Evolutionary conservation across 495 filamentous ascomycete genomes (phyloP).

Genomic region (Hypoxylon crocopeplum): DNA sequence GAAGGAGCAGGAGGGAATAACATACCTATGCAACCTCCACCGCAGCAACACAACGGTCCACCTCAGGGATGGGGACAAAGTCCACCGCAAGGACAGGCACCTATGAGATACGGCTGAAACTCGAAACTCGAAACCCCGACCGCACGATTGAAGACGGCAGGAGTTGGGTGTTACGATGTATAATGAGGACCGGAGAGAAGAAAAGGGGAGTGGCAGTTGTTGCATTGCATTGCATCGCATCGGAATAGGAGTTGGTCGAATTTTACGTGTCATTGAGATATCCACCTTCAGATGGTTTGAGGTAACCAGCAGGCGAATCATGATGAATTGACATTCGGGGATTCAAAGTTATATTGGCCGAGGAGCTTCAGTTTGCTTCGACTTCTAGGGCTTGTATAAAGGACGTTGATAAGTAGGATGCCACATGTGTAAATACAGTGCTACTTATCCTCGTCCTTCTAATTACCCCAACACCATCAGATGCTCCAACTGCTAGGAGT

Average conservation of each 20-base stretch:
- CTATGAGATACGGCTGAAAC: slow-evolving; percentile 46
- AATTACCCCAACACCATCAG: too few relatives aligned
- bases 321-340: too few relatives aligned
- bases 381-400: too few relatives aligned
- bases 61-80: slow-evolving; percentile 37
- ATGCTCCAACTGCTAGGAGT: too few relatives aligned
- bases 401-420: too few relatives aligned
- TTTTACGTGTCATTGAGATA: slow-evolving; percentile 16
- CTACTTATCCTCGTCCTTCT: too few relatives aligned
- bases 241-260: slow-evolving; percentile 18
- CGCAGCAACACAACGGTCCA: slow-evolving; percentile 26
- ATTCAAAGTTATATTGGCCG: too few relatives aligned
- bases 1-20: slow-evolving; percentile 43
- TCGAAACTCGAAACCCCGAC: background rate
- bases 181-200: background rate
- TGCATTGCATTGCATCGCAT: slow-evolving; percentile 9
- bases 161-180: too few relatives aligned
- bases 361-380: too few relatives aligned
- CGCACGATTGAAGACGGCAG: too few relatives aligned
- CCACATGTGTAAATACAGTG: too few relatives aligned
- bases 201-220: background rate
- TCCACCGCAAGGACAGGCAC: slow-evolving; percentile 31
- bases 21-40: slow-evolving; percentile 50
- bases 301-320: slow-evolving; percentile 8
- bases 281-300: slow-evolving; percentile 22